phyloP scores from a whole-genome alignment of 2,329 filamentous ascomycete species.

The Diplodia mutila region DNA sequence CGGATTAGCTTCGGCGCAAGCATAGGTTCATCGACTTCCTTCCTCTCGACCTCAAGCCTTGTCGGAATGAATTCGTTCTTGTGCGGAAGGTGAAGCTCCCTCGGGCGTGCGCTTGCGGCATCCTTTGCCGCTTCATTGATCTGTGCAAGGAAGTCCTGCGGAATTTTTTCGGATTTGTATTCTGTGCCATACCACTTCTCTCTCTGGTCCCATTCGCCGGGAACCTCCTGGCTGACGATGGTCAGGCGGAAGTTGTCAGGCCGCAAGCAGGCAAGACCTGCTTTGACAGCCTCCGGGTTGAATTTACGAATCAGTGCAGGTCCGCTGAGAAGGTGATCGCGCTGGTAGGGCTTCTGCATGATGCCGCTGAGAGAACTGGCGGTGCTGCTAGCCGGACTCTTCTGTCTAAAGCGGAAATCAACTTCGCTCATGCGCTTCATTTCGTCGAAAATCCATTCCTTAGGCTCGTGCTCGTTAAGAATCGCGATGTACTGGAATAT shows the following conservation, averaged over 20 bases:
- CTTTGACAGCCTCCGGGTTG: slow-evolving; percentile 73
- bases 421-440: slow-evolving; percentile 89
- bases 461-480: slow-evolving; percentile 76
- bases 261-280: slow-evolving; percentile 72
- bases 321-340: slow-evolving; percentile 86
- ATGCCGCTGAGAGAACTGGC: slow-evolving; percentile 81
- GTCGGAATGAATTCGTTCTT: slow-evolving; percentile 96
- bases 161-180: slow-evolving; percentile 81
- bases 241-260: slow-evolving; percentile 90
- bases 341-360: slow-evolving; percentile 89
- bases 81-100: slow-evolving; percentile 82
- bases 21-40: slow-evolving; percentile 76
- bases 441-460: slow-evolving; percentile 94
- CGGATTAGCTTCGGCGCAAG: slow-evolving; percentile 79
- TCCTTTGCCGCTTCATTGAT: slow-evolving; percentile 67
- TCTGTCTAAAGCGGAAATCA: slow-evolving; percentile 93
- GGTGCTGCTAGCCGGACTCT: slow-evolving; percentile 85
- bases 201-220: slow-evolving; percentile 81
- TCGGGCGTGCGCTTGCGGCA: slow-evolving; percentile 61
- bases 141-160: slow-evolving; percentile 72
- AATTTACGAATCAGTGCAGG: slow-evolving; percentile 77
- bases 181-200: slow-evolving; percentile 99
- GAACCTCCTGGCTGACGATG: slow-evolving; percentile 80
- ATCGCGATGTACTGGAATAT: slow-evolving; percentile 92
- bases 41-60: slow-evolving; percentile 92